These are phyloP conservation scores for Rhizophora mangle DNA, from an alignment of 345 rosid genomes.

Conservation along the genomic window DNA sequence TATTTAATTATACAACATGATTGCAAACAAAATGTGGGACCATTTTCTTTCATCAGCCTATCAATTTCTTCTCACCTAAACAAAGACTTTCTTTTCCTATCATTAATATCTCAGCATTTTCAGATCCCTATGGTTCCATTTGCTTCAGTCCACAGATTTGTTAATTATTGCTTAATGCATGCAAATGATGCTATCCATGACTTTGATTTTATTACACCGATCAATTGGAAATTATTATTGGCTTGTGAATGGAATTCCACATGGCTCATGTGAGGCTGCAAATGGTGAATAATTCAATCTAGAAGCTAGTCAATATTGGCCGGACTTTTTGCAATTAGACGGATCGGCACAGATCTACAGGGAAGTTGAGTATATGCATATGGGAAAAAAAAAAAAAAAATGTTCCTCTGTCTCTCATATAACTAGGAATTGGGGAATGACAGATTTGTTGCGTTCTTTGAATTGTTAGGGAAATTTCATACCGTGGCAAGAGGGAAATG, in stretches of 20 bases:
- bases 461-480: too few species aligned
- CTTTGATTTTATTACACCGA: slow-evolving; percentile 11
- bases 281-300: too few species aligned
- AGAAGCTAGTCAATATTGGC: slow-evolving; percentile 5
- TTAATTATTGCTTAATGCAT: background rate
- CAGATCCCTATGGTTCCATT: slow-evolving; percentile 18
- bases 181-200: slow-evolving; percentile 15
- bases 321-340: slow-evolving; percentile 13
- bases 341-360: background rate
- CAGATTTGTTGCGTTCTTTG: too few species aligned
- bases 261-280: too few species aligned
- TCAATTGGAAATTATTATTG: too few species aligned
- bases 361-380: too few species aligned
- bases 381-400: too few species aligned
- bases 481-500: too few species aligned
- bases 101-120: slow-evolving; percentile 6
- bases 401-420: too few species aligned
- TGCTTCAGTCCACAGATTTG: slow-evolving; percentile 14
- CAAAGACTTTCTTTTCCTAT: slow-evolving; percentile 44
- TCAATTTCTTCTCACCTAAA: slow-evolving; percentile 51
- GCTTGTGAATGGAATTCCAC: background rate
- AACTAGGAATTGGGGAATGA: too few species aligned
- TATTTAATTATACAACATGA: background rate
- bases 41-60: slow-evolving; percentile 31
- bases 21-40: slow-evolving; percentile 22